A percentile compares a stretch with the other conserved stretches of the same genome.
These are phyloP conservation scores for Fusarium chuoi DNA, from an alignment of 2,329 filamentous ascomycete species.

Conservation along the genomic window DNA sequence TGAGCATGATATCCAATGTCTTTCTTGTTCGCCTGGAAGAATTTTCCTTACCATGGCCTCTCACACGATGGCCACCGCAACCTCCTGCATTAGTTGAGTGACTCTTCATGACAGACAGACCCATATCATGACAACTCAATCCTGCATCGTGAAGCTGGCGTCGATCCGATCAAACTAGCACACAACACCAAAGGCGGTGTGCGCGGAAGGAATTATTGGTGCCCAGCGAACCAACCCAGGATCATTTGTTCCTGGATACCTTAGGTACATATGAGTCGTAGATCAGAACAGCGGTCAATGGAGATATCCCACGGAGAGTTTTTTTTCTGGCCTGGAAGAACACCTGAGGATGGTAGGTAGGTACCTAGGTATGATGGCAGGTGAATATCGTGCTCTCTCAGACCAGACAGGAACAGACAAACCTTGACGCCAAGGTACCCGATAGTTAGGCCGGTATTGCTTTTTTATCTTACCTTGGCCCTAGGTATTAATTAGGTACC, in stretches of 20 bases:
- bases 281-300: slow-evolving; percentile 30
- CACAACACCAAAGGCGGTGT: slow-evolving; percentile 28
- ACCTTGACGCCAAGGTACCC: slow-evolving; percentile 17
- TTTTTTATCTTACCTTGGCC: not conserved
- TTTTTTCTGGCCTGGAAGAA: not conserved
- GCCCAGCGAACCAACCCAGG: slow-evolving; percentile 17
- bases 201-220: slow-evolving; percentile 14
- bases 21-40: not conserved
- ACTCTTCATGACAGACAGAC: slow-evolving; percentile 12
- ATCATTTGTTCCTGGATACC: slow-evolving; percentile 18
- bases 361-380: not conserved
- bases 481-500: too few species aligned
- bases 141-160: slow-evolving; percentile 19
- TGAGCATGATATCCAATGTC: not conserved
- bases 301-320: not conserved
- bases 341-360: not conserved
- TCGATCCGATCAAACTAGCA: slow-evolving; percentile 16
- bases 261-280: slow-evolving; percentile 6
- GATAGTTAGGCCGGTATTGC: not conserved
- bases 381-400: not conserved
- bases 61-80: slow-evolving; percentile 19
- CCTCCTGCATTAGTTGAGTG: not conserved
- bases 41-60: not conserved
- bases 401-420: slow-evolving; percentile 11
- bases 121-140: slow-evolving; percentile 29